Percentiles rank a stretch among this genome's conserved stretches.
These are phyloP conservation scores for Austroboletus niveus DNA, from an alignment of 1,284 basidiomycete species.

Conservation along the genomic window DNA sequence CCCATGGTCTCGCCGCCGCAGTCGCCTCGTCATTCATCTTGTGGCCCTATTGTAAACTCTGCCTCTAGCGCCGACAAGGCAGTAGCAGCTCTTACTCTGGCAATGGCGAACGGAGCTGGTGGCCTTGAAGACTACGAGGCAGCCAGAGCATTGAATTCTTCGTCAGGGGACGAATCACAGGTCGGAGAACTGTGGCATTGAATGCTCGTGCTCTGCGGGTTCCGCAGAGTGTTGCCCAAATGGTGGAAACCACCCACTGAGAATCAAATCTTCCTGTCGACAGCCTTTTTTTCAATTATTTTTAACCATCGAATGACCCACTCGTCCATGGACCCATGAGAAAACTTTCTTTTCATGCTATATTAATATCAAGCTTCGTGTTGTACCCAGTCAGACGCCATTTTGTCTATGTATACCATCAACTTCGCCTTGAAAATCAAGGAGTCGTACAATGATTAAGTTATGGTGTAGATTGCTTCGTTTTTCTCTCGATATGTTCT, in stretches of 20 bases:
- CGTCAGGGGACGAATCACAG: slow-evolving; percentile 41
- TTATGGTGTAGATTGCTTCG: slow-evolving; percentile 18
- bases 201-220: slow-evolving; percentile 11
- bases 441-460: slow-evolving; percentile 13
- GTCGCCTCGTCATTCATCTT: slow-evolving; percentile 10
- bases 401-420: slow-evolving; percentile 26
- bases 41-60: slow-evolving; percentile 14
- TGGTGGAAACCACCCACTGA: not conserved
- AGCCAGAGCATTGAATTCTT: slow-evolving; percentile 44
- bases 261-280: slow-evolving; percentile 3
- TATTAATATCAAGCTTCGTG: slow-evolving; percentile 31
- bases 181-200: slow-evolving; percentile 67
- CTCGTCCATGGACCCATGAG: slow-evolving; percentile 21
- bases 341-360: slow-evolving; percentile 17
- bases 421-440: slow-evolving; percentile 7
- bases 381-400: slow-evolving; percentile 25
- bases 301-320: slow-evolving; percentile 16
- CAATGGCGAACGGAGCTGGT: slow-evolving; percentile 68
- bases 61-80: slow-evolving; percentile 54
- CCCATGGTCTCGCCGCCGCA: slow-evolving; percentile 12
- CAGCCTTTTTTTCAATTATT: slow-evolving; percentile 30
- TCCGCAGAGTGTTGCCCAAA: not conserved
- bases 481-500: slow-evolving; percentile 21
- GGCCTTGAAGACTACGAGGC: slow-evolving; percentile 62
- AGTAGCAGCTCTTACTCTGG: slow-evolving; percentile 59